A percentile compares a stretch with the other conserved stretches of the same genome.
Evolutionary conservation across 306 rosid species (phyloP).

Genomic region (Prunus campanulata): DNA sequence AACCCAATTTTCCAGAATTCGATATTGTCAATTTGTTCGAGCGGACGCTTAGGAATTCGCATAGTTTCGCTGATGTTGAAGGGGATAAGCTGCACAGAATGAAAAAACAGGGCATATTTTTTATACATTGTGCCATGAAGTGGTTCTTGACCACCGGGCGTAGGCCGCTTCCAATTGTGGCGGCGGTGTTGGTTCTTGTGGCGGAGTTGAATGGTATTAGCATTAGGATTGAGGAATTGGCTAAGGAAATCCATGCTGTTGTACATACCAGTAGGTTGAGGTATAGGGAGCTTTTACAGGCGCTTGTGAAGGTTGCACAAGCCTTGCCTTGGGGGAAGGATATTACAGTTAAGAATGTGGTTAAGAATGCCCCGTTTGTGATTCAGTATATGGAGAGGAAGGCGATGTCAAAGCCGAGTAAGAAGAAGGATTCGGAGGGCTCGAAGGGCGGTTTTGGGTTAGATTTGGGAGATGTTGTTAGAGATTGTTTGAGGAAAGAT

Average conservation of each 20-base stretch:
- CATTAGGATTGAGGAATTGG: slow-evolving; percentile 46
- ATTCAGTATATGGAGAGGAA: slow-evolving; percentile 75
- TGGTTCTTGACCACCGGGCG: slow-evolving; percentile 82
- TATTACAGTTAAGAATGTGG: slow-evolving; percentile 55
- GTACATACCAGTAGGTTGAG: slow-evolving; percentile 56
- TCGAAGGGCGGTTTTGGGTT: not conserved
- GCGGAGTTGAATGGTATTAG: slow-evolving; percentile 55
- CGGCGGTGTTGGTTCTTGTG: slow-evolving; percentile 62
- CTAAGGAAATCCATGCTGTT: slow-evolving; percentile 51
- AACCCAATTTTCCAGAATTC: slow-evolving; percentile 47
- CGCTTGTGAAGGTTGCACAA: slow-evolving; percentile 68
- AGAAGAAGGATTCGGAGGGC: slow-evolving; percentile 22
- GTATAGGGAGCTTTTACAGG: slow-evolving; percentile 59
- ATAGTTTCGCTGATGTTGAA: slow-evolving; percentile 19
- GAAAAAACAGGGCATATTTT: slow-evolving; percentile 59
- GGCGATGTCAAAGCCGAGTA: slow-evolving; percentile 44
- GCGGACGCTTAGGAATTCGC: slow-evolving; percentile 41
- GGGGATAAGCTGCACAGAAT: slow-evolving; percentile 35
- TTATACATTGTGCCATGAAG: slow-evolving; percentile 66
- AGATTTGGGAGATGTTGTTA: slow-evolving; percentile 47
- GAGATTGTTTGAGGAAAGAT: slow-evolving; percentile 44
- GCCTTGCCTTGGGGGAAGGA: slow-evolving; percentile 89
- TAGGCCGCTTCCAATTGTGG: slow-evolving; percentile 68
- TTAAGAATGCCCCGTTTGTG: slow-evolving; percentile 58
- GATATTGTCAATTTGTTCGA: slow-evolving; percentile 54